phyloP scores from a whole-genome alignment of 2,329 filamentous ascomycete species.

The Dactylellina haptotyla region DNA sequence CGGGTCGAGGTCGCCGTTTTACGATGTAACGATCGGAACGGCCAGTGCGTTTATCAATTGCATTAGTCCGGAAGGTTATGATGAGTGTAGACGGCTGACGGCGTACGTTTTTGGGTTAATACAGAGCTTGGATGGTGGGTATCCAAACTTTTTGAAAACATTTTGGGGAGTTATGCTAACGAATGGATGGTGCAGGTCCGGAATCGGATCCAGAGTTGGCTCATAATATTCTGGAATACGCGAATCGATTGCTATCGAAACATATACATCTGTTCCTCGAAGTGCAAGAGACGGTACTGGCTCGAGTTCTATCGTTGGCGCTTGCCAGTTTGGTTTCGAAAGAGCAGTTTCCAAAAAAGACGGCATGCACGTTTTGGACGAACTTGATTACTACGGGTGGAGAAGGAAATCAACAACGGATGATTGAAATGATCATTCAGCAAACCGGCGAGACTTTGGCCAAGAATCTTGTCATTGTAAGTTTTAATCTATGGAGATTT shows the following conservation, averaged over 20 bases:
- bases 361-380: slow-evolving; percentile 80
- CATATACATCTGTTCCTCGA: slow-evolving; percentile 71
- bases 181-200: slow-evolving; percentile 62
- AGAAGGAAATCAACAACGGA: slow-evolving; percentile 64
- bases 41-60: slow-evolving; percentile 76
- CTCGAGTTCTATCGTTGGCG: slow-evolving; percentile 71
- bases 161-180: slow-evolving; percentile 39
- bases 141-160: not conserved
- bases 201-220: slow-evolving; percentile 76
- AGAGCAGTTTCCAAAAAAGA: slow-evolving; percentile 79
- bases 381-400: slow-evolving; percentile 62
- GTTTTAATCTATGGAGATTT: not conserved
- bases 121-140: slow-evolving; percentile 70
- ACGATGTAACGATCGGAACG: slow-evolving; percentile 76
- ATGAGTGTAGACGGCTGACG: slow-evolving; percentile 68
- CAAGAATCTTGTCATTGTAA: slow-evolving; percentile 57
- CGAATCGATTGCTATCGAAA: slow-evolving; percentile 71
- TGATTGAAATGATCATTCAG: slow-evolving; percentile 58
- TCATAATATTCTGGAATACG: slow-evolving; percentile 78
- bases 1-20: slow-evolving; percentile 70
- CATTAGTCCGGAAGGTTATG: slow-evolving; percentile 64
- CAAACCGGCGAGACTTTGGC: slow-evolving; percentile 57
- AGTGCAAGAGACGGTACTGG: slow-evolving; percentile 70
- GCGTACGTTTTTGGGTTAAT: slow-evolving; percentile 72
- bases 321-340: slow-evolving; percentile 75